Evolutionary conservation across 2,329 filamentous ascomycete genomes (phyloP), one percentile per base, ranked within the genome.

Genomic region (Ophiosphaerella herpotricha): DNA sequence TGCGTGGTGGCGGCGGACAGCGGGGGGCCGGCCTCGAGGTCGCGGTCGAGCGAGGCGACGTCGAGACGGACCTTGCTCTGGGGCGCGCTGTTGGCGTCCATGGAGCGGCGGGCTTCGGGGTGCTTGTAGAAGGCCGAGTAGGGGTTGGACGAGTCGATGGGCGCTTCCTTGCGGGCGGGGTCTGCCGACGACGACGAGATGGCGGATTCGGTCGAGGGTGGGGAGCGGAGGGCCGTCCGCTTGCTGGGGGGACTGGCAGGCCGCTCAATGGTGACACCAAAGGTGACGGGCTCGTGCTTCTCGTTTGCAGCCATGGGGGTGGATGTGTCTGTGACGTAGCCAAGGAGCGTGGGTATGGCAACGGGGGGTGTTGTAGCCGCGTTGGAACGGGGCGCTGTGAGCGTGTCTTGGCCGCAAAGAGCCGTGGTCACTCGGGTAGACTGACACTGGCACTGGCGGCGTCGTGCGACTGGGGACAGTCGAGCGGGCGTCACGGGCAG

Each of bases 51-150:
- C 37, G 64, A 58, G 50, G 31, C 44, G 52, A 68, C 58, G 44
- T 65, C 63, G 46, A 71, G 66, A 52, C 71, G 66, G 24, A 60
- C 60, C 55, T 68, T 73, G 63, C 52, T 67, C 48, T 60, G 60
- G 33, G 58, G 54, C 4, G 57, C 52, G 48, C 49, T 61, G 37
- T 23, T 39, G 32, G 52, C 54, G 50, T 75, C 72, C 64, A 77
- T 65, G n/a, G 75, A 77, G 49, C 74, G 65, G 39, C 67, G 69
- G 21, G 71, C 73, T 16, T 77, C 73, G 23, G 75, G 75, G 64
- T 79, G 77, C 50, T 73, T 71, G 72, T 78, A 79, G 68, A 79
- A 78, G 45, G 76, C 74, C 32, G 75, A 77, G 69, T 76, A 74
- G 23, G 75, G 74, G 47, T 75, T 73, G 14, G 68, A 64, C 45